A percentile compares a stretch with the other conserved stretches of the same genome.
phyloP scores from a whole-genome alignment of 2,329 filamentous ascomycete species.

The Diplodia scrobiculata region DNA sequence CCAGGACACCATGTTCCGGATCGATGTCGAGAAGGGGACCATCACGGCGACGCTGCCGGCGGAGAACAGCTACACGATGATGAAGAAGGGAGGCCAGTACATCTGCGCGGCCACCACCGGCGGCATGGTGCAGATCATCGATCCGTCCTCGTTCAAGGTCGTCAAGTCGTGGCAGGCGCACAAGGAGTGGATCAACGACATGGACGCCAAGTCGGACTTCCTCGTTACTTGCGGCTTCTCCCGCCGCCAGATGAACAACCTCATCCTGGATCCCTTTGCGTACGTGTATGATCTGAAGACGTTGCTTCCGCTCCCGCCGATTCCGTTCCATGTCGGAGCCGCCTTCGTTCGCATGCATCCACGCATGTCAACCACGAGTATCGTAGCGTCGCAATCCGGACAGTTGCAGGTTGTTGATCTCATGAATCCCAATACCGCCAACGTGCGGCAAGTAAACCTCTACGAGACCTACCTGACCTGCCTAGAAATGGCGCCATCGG shows the following conservation, averaged over 20 bases:
- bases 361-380: conserved; percentile 89
- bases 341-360: conserved; percentile 97
- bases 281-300: conserved; percentile 96
- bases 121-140: conserved; percentile 83
- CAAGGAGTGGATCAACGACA: conserved; percentile 84
- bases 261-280: conserved; percentile 87
- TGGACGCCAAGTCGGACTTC: conserved; percentile 95
- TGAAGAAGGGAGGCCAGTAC: conserved; percentile 82
- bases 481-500: conserved; percentile 84
- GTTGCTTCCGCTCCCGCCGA: conserved; percentile 80
- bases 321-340: conserved; percentile 87
- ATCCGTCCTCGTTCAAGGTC: conserved; percentile 73
- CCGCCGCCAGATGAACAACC: conserved; percentile 73
- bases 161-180: conserved; percentile 91
- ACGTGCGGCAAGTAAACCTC: conserved; percentile 79
- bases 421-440: conserved; percentile 87
- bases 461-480: conserved; percentile 70
- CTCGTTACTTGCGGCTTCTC: conserved; percentile 95
- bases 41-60: conserved; percentile 60
- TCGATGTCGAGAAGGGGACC: conserved; percentile 62
- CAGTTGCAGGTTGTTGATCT: conserved; percentile 96
- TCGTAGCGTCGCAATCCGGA: conserved; percentile 87
- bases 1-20: conserved; percentile 80
- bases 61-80: conserved; percentile 79
- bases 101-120: conserved; percentile 87